Percentiles rank a stretch among this genome's conserved stretches.
Evolutionary conservation across 202 grass and related monocot species (phyloP).

Genomic region (Hordeum pubiflorum): DNA sequence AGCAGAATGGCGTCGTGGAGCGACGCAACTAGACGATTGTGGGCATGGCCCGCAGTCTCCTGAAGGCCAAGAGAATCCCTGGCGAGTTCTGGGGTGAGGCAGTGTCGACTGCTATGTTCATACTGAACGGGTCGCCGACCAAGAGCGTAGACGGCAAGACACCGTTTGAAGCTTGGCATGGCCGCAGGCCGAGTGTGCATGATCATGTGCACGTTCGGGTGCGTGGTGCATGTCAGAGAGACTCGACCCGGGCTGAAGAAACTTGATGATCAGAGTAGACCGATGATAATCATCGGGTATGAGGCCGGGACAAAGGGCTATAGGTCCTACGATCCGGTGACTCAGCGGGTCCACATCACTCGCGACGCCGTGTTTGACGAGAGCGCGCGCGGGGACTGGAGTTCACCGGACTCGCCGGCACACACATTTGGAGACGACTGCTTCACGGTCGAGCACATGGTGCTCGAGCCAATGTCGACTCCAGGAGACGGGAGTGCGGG

Average conservation of each 20-base stretch:
- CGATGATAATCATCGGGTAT: not conserved
- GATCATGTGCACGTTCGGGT: not conserved
- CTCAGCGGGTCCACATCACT: fast-evolving
- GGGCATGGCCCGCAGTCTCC: no score
- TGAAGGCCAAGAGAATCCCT: no score
- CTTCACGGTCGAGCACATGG: not conserved
- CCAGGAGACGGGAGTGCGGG: not conserved
- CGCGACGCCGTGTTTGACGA: not conserved
- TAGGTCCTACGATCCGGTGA: fast-evolving
- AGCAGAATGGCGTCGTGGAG: no score
- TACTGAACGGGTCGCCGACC: not conserved
- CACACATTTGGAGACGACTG: not conserved
- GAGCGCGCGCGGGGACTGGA: not conserved
- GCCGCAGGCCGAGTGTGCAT: not conserved
- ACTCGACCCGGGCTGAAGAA: not conserved
- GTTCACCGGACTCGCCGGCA: fast-evolving
- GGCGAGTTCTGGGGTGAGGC: no score
- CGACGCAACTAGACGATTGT: no score
- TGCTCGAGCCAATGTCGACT: not conserved
- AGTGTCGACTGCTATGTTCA: no score
- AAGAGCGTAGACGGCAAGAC: not conserved
- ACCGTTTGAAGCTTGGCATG: not conserved
- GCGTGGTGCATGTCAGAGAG: not conserved
- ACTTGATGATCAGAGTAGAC: fast-evolving
- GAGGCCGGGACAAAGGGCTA: fast-evolving